phyloP scores from a whole-genome alignment of 352 stramenopile genomes.

The Pythium graminicola region DNA sequence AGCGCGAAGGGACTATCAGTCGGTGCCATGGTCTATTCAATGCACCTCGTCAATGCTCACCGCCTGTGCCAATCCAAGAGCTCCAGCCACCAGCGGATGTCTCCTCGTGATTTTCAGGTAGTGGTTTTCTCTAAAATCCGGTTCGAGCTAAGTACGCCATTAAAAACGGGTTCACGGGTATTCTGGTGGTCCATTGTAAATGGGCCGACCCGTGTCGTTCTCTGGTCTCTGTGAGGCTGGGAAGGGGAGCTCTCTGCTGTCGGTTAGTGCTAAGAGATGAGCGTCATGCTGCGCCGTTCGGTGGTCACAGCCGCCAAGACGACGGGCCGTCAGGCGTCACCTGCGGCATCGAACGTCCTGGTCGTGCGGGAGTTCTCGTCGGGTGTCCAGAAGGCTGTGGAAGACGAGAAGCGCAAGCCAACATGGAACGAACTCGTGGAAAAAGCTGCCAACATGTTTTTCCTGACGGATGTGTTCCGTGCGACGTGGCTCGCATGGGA shows the following conservation, averaged over 20 bases:
- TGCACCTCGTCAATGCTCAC: neutral
- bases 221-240: conserved; percentile 16
- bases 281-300: conserved; percentile 52
- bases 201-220: conserved; percentile 8
- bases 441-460: conserved; percentile 80
- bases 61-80: conserved; percentile 10
- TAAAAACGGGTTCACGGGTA: conserved; percentile 17
- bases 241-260: neutral
- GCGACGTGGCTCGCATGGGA: conserved; percentile 77
- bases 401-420: conserved; percentile 42
- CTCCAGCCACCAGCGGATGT: conserved; percentile 19
- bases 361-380: conserved; percentile 24
- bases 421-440: conserved; percentile 68
- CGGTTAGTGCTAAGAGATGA: conserved; percentile 6
- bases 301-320: conserved; percentile 27
- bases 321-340: conserved; percentile 12
- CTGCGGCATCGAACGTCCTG: conserved; percentile 15
- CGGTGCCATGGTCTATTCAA: conserved; percentile 14
- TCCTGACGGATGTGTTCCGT: conserved; percentile 74
- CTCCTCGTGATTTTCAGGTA: conserved; percentile 14
- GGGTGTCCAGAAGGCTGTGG: conserved; percentile 11
- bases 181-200: conserved; percentile 11
- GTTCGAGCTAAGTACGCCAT: conserved; percentile 7
- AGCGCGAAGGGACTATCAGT: conserved; percentile 40
- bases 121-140: conserved; percentile 10